Evolutionary conservation across 495 filamentous ascomycete genomes (phyloP), one percentile per base, ranked within the genome.

Genomic region (Pseudevernia furfuracea): DNA sequence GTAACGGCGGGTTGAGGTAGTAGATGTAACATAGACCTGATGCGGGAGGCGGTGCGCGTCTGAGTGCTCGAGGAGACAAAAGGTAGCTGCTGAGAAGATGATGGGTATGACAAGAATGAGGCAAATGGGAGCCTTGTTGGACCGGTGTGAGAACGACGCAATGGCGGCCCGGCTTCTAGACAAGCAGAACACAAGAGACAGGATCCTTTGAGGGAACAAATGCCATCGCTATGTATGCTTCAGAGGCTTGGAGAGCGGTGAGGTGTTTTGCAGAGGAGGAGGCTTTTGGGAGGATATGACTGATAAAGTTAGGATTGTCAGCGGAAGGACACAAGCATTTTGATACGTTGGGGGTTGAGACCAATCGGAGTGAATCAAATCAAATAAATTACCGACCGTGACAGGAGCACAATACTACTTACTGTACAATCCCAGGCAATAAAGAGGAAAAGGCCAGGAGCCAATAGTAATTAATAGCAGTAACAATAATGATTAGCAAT

Each of bases 271-370:
- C 21, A 21, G 39, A 52, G 3, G 30, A 36, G 21, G 17, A 21
- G 28, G 6, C 10, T n/a, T 19, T 1, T 46, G 19, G 43, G 23
- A 37, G 61, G 14, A 48, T 58, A 56, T 63, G 53, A 58, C 52
- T 44, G 25, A 58, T 58, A 38, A 19, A 63, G 39, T 37, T 38
- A 9, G 39, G 39, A 58, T 9, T 63, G 61, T 63, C 61, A 63
- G 61, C 52, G 58, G 38, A 34, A 56, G 19, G 25, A 44, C 11
- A 63, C 25, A 12, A 56, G 60, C 23, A 39, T 46, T 23, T 9
- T n/a, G 44, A 52, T 11, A 9, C 15, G 53, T 48, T 63, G 12
- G 25, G 53, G 30, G 61, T 43, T 34, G n/a, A 37, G 38, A 63
- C 49, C 61, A 58, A 63, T 43, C 61, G 39, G 61, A 23, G 23